Base-by-base conservation (phyloP, 2,329 filamentous ascomycete species). In the Chaetomiaceae sp. region DNA sequence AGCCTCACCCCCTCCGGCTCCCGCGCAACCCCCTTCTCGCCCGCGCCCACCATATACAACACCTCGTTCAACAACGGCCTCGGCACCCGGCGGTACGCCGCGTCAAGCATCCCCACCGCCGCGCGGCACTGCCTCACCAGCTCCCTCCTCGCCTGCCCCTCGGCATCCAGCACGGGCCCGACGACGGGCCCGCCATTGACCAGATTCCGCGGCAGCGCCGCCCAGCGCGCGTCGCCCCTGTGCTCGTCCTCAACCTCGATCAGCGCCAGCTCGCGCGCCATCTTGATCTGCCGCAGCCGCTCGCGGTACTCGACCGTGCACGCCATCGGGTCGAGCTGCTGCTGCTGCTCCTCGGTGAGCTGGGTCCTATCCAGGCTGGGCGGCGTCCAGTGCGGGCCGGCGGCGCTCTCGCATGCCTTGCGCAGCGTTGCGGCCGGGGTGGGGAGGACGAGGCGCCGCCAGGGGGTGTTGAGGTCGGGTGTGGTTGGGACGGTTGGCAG, bases 391-490 rank as follows among this genome's bases (percentile, higher is more conserved):
- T 55, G 57, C 34, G 50, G 46, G 3, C 47, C 48, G 31, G 59
- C 48, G 50, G 43, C 55, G 8, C 61, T 47, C 44, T 60, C 64
- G 6, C 50, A 53, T 20, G 66, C 55, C 7, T 64, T 60, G 44
- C 61, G 64, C 22, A 66, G 60, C 40, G 63, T 51, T 9, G 60
- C 46, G 8, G 57, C 53, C 6, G 62, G 64, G 46, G 67, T 51
- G 22, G 73, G 71, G 0, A 76, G 63, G 6, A 72, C 60, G 9
- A 74, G 62, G 0, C 68, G 67, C 23, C 68, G 67, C 65, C 69
- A 73, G 2, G 68, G 64, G 3, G 66, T 70, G 53, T 68, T 66
- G 36, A 69, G 63, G 6, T 59, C 51, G 75, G 75, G 63, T 9
- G 27, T 31, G 8, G 27, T 31, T 12, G 75, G 74, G 4, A 51